These are phyloP conservation scores for Alternaria longipes DNA, from an alignment of 2,329 filamentous ascomycete genomes.

Conservation along the genomic window DNA sequence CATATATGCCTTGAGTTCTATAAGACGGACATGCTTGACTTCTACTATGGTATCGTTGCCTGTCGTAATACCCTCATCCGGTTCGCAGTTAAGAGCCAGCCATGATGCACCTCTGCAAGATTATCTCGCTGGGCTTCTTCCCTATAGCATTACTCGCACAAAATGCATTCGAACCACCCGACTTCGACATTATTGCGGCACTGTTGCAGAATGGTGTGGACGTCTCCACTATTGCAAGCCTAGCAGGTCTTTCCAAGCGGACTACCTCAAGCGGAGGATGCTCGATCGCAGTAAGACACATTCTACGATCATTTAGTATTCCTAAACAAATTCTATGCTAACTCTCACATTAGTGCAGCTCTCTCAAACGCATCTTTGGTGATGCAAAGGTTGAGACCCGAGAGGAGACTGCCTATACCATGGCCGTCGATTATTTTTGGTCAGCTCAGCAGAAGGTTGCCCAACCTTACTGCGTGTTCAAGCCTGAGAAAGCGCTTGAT, in stretches of 20 bases:
- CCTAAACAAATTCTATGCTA: not conserved
- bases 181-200: conserved; percentile 22
- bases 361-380: conserved; percentile 29
- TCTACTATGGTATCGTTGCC: not conserved
- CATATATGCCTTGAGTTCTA: not conserved
- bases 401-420: conserved; percentile 24
- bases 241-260: not conserved
- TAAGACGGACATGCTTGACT: not conserved
- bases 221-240: conserved; percentile 11
- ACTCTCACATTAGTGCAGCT: conserved; percentile 27
- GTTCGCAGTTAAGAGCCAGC: not conserved
- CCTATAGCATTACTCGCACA: conserved; percentile 1
- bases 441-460: conserved; percentile 32
- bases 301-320: not conserved
- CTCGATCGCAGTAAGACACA: conserved; percentile 22
- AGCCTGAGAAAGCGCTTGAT: conserved; percentile 27
- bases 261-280: conserved; percentile 9
- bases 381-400: conserved; percentile 24
- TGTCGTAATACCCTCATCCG: not conserved
- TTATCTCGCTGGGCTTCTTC: conserved; percentile 1
- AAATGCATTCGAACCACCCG: conserved; percentile 12
- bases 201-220: conserved; percentile 23
- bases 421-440: conserved; percentile 34
- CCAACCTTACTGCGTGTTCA: conserved; percentile 39
- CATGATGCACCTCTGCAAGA: not conserved